These are phyloP conservation scores for Parasitella parasitica DNA, from an alignment of 371 early-diverging fungal genomes.

Conservation along the genomic window DNA sequence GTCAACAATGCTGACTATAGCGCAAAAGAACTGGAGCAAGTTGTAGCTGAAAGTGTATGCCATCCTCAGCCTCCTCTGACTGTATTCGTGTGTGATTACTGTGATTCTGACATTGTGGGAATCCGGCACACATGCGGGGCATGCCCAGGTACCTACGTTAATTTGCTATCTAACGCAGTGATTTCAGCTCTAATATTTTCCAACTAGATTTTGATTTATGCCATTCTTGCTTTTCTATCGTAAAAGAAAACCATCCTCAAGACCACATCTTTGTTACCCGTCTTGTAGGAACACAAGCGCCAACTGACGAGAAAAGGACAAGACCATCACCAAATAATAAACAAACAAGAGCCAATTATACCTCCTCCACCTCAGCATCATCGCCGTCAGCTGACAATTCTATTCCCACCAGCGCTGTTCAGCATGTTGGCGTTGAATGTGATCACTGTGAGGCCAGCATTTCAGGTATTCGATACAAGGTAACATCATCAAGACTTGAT, in stretches of 20 bases:
- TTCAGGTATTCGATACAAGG: constrained; percentile 57
- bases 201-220: constrained; percentile 62
- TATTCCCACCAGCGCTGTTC: constrained; percentile 5
- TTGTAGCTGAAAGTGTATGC: not conserved
- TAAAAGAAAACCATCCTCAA: constrained; percentile 35
- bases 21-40: not conserved
- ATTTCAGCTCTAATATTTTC: too few relatives aligned
- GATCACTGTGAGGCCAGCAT: constrained; percentile 48
- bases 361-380: not conserved
- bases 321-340: not conserved
- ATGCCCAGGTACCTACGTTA: constrained; percentile 36
- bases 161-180: too few relatives aligned
- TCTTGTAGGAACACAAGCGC: constrained; percentile 20
- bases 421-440: constrained; percentile 42
- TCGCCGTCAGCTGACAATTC: not conserved
- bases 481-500: constrained; percentile 12
- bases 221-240: constrained; percentile 37
- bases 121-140: constrained; percentile 48
- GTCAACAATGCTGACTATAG: not conserved
- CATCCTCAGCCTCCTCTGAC: not conserved
- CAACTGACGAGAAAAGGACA: not conserved
- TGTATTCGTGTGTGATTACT: constrained; percentile 47
- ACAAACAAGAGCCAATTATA: not conserved
- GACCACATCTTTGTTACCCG: constrained; percentile 38
- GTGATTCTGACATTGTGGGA: constrained; percentile 44